phyloP scores from a whole-genome alignment of 1,139 yeast genomes.

The Blastobotrys serpentis region DNA sequence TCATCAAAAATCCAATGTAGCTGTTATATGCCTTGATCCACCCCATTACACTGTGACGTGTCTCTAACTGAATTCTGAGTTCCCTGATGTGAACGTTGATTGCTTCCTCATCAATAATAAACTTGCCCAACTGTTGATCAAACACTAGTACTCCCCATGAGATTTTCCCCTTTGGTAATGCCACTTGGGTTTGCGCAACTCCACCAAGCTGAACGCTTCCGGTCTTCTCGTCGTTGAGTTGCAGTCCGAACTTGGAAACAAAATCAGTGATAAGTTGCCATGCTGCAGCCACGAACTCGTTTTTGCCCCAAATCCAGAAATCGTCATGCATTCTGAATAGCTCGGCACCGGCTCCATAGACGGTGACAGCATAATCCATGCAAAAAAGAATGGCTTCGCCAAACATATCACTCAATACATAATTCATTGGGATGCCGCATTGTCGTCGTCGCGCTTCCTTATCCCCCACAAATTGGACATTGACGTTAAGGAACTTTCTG shows the following conservation, averaged over 20 bases:
- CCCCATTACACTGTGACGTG: constrained; percentile 16
- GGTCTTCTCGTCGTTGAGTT: constrained; percentile 24
- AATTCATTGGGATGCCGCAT: constrained; percentile 23
- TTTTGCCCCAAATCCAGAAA: constrained; percentile 26
- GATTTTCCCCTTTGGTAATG: constrained; percentile 21
- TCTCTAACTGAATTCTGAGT: constrained; percentile 19
- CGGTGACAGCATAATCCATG: constrained; percentile 22
- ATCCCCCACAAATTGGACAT: constrained; percentile 16
- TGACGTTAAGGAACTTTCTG: constrained; percentile 18
- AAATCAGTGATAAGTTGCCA: constrained; percentile 22
- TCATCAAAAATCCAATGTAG: constrained; percentile 21
- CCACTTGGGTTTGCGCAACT: background rate
- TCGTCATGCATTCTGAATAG: constrained; percentile 26
- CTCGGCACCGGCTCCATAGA: constrained; percentile 17
- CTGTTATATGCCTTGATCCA: constrained; percentile 24
- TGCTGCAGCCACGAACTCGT: constrained; percentile 19
- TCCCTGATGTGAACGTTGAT: constrained; percentile 22
- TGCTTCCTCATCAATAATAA: constrained; percentile 17
- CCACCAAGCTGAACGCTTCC: constrained; percentile 22
- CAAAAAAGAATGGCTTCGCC: constrained; percentile 23
- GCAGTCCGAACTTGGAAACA: constrained; percentile 21
- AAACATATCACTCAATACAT: constrained; percentile 21
- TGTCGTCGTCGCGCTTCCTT: constrained; percentile 13
- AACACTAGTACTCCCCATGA: constrained; percentile 23
- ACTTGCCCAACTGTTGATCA: constrained; percentile 13